Conservation (phyloP, 495 filamentous ascomycete genomes). For the Penicillium mononematosum region DNA sequence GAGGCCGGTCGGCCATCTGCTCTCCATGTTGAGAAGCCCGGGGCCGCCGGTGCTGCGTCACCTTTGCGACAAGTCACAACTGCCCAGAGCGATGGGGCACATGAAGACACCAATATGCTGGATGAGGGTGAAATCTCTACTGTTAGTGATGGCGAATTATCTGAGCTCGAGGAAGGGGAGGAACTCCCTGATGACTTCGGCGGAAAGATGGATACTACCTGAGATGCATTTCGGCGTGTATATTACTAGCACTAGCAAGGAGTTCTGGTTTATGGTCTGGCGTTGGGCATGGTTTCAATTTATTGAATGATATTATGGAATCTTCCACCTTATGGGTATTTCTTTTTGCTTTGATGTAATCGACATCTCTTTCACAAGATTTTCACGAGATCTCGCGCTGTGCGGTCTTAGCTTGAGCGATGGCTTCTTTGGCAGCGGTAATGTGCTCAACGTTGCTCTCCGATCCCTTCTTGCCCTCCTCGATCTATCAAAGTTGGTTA, state of each 20-base stretch:
- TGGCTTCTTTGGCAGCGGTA: conserved; percentile 56
- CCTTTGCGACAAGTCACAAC: conserved; percentile 43
- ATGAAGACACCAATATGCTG: conserved; percentile 56
- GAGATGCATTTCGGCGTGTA: conserved; percentile 20
- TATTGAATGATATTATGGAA: conserved; percentile 14
- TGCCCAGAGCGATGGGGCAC: conserved; percentile 31
- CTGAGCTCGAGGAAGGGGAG: conserved; percentile 49
- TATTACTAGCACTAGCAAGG: conserved; percentile 37
- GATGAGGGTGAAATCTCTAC: conserved; percentile 64
- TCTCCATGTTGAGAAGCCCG: conserved; percentile 39
- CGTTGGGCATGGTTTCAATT: conserved; percentile 29
- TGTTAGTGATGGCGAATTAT: conserved; percentile 38
- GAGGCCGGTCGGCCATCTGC: conserved; percentile 37
- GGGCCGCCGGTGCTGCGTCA: conserved; percentile 33
- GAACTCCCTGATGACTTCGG: conserved; percentile 49
- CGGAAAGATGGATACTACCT: conserved; percentile 72
- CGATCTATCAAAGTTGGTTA: conserved; percentile 28
- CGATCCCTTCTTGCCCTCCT: conserved; percentile 46
- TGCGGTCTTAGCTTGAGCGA: conserved; percentile 56
- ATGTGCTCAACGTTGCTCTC: conserved; percentile 57
- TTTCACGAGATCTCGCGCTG: conserved; percentile 43
- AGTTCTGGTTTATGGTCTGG: conserved; percentile 30
- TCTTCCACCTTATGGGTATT: conserved; percentile 16
- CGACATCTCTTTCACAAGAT: conserved; percentile 29
- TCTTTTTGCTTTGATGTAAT: conserved; percentile 13